A percentile compares a stretch with the other conserved stretches of the same genome.
Evolutionary conservation across 108 stramenopile genomes (phyloP).

Genomic region (Hondaea fermentalgiana): DNA sequence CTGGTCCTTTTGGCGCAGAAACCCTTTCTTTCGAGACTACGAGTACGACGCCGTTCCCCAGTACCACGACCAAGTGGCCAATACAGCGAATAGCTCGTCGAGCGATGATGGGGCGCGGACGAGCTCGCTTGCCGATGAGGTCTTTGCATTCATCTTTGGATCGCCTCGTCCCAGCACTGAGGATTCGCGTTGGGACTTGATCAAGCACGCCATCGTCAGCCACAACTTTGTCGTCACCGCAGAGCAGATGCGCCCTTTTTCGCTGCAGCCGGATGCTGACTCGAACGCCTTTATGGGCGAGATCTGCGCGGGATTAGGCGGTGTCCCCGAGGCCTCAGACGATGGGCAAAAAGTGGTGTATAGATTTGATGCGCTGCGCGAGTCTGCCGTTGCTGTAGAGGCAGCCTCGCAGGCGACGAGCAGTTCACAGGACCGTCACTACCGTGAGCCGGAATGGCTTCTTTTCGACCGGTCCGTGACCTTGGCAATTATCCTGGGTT

Average conservation of each 20-base stretch:
- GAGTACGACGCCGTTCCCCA: background rate
- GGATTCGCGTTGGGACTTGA: background rate
- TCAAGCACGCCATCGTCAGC: background rate
- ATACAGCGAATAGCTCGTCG: background rate
- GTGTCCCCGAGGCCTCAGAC: background rate
- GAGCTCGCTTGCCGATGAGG: constrained; percentile 4
- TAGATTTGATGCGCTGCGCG: background rate
- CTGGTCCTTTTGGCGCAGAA: background rate
- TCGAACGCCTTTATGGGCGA: background rate
- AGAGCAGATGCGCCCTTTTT: background rate
- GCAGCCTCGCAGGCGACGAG: background rate
- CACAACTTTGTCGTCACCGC: background rate
- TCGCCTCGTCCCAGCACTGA: background rate
- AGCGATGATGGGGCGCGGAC: background rate
- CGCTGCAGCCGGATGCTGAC: background rate
- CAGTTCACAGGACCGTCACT: background rate
- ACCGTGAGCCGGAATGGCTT: background rate
- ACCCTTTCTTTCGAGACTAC: background rate
- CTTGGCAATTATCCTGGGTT: background rate
- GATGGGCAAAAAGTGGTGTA: background rate
- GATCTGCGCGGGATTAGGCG: background rate
- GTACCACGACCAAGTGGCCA: background rate
- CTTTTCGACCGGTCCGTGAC: background rate
- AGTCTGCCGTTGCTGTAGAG: background rate
- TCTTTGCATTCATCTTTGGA: background rate